These are phyloP conservation scores for Diutina ranongensis DNA, from an alignment of 1,139 yeast genomes.

Conservation along the genomic window DNA sequence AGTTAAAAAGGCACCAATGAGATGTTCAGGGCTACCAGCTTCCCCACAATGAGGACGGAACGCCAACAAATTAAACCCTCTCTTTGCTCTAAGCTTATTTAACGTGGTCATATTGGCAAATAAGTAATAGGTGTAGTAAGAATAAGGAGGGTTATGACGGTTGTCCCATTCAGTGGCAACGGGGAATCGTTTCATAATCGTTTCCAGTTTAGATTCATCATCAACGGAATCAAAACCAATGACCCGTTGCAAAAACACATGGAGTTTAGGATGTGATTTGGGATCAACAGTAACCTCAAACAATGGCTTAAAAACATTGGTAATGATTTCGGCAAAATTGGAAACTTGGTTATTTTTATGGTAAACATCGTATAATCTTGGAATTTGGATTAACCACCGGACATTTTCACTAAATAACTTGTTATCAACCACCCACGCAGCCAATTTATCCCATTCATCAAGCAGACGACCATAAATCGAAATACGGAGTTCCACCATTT, in stretches of 20 bases:
- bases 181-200: slow-evolving; percentile 74
- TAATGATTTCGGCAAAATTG: slow-evolving; percentile 65
- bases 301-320: slow-evolving; percentile 77
- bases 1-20: slow-evolving; percentile 79
- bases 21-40: slow-evolving; percentile 98
- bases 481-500: slow-evolving; percentile 92
- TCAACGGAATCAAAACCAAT: slow-evolving; percentile 98
- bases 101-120: slow-evolving; percentile 78
- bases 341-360: slow-evolving; percentile 62
- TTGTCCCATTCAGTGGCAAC: slow-evolving; percentile 72
- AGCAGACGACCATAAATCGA: slow-evolving; percentile 84
- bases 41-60: slow-evolving; percentile 98
- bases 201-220: slow-evolving; percentile 90
- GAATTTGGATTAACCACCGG: slow-evolving; percentile 94
- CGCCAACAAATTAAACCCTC: slow-evolving; percentile 79
- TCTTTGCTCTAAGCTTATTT: slow-evolving; percentile 65
- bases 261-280: slow-evolving; percentile 73
- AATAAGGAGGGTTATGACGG: slow-evolving; percentile 86
- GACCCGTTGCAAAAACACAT: slow-evolving; percentile 81
- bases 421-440: slow-evolving; percentile 91
- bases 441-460: slow-evolving; percentile 93
- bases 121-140: slow-evolving; percentile 83
- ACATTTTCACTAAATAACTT: slow-evolving; percentile 87
- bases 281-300: slow-evolving; percentile 88
- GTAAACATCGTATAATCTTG: slow-evolving; percentile 84